These are phyloP conservation scores for Cicer judaicum DNA, from an alignment of 306 rosid genomes.

Conservation along the genomic window DNA sequence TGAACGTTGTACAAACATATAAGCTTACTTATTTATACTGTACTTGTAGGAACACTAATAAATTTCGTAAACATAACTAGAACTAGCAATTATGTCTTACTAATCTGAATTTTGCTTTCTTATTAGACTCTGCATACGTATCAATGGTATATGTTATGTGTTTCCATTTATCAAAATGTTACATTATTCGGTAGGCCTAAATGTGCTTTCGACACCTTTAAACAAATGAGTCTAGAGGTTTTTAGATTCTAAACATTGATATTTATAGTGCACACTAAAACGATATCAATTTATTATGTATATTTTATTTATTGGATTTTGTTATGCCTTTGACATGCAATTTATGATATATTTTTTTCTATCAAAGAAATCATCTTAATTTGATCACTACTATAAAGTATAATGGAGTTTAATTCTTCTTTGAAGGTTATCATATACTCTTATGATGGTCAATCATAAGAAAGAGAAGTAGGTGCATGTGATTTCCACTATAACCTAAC, in stretches of 20 bases:
- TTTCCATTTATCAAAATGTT: neutral
- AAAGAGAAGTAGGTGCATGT: no score
- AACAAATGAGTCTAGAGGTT: neutral
- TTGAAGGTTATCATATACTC: neutral
- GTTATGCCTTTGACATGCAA: neutral
- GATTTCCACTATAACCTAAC: no score
- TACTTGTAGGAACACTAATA: neutral
- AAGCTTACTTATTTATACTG: neutral
- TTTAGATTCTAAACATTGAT: neutral
- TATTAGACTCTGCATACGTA: neutral
- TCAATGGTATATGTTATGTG: constrained; percentile 11
- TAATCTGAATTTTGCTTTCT: neutral
- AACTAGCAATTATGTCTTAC: neutral
- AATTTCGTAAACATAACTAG: neutral
- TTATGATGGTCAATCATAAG: no score
- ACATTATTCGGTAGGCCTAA: neutral
- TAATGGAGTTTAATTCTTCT: neutral
- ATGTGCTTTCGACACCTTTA: neutral
- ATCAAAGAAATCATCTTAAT: neutral
- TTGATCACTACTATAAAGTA: neutral
- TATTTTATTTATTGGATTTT: neutral
- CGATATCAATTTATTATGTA: neutral
- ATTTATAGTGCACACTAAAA: neutral
- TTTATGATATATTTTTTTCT: neutral
- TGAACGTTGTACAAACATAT: no score